Conservation (phyloP, 1,284 basidiomycete species). For the Rhodofomes roseus region DNA sequence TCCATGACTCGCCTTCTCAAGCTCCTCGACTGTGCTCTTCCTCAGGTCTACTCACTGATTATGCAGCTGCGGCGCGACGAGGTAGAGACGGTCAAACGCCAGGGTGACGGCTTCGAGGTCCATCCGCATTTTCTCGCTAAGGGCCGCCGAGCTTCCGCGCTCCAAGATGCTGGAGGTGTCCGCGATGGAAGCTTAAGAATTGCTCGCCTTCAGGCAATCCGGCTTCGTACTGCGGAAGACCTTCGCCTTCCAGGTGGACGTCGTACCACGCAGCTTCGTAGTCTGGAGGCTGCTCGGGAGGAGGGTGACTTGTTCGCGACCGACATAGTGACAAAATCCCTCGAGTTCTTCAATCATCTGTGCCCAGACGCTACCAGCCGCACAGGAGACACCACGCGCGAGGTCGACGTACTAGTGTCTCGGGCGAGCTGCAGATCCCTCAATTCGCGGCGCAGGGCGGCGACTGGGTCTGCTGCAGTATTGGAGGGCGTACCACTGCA, state of each 20-base stretch:
- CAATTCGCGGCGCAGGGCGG: slow-evolving; percentile 62
- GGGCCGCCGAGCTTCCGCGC: slow-evolving; percentile 10
- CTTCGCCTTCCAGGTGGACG: slow-evolving; percentile 21
- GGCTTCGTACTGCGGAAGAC: slow-evolving; percentile 60
- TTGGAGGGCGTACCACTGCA: slow-evolving; percentile 24
- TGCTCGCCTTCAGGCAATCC: slow-evolving; percentile 26
- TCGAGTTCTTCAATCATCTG: slow-evolving; percentile 73
- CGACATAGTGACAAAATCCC: slow-evolving; percentile 55
- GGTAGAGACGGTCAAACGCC: slow-evolving; percentile 84
- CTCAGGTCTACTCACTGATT: slow-evolving; percentile 86
- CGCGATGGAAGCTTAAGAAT: background rate
- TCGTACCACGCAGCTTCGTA: slow-evolving; percentile 55
- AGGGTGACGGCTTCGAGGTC: slow-evolving; percentile 81
- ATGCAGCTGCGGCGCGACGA: slow-evolving; percentile 78
- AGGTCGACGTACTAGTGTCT: slow-evolving; percentile 3
- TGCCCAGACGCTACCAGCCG: slow-evolving; percentile 70
- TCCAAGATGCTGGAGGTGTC: slow-evolving; percentile 1
- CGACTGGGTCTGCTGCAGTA: slow-evolving; percentile 42
- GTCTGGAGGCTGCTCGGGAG: slow-evolving; percentile 58
- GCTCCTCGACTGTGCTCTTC: slow-evolving; percentile 56
- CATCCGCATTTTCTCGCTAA: slow-evolving; percentile 70
- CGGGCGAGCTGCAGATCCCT: slow-evolving; percentile 62
- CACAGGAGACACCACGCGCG: slow-evolving; percentile 37
- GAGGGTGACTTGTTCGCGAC: slow-evolving; percentile 7
- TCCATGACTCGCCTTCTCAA: slow-evolving; percentile 54